Evolutionary conservation across 306 rosid genomes (phyloP).

Genomic region (Cyamopsis tetragonoloba): DNA sequence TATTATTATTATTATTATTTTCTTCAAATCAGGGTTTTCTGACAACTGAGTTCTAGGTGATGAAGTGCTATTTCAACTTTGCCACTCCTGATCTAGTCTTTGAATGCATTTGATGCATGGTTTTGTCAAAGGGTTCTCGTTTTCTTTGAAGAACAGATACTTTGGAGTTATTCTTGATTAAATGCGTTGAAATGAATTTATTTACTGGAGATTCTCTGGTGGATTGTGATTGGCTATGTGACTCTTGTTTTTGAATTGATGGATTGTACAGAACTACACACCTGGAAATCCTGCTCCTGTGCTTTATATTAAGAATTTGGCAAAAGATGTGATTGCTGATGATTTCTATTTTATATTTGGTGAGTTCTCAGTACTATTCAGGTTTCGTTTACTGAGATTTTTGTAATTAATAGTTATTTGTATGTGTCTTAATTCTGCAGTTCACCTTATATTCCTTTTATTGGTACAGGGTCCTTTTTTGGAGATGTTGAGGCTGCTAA

Average conservation of each 20-base stretch:
- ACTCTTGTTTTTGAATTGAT: conserved; percentile 20
- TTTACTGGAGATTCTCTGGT: conserved; percentile 1
- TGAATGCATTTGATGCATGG: not conserved
- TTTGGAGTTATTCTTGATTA: conserved; percentile 4
- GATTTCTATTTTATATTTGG: conserved; percentile 87
- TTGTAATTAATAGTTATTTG: not conserved
- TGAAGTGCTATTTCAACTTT: conserved; percentile 11
- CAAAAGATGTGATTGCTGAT: conserved; percentile 73
- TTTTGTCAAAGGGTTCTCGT: not conserved
- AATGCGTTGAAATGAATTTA: not conserved
- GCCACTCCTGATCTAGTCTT: not conserved
- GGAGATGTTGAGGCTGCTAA: conserved; percentile 69
- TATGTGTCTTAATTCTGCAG: not conserved
- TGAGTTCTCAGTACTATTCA: conserved; percentile 37
- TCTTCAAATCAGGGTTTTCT: not conserved
- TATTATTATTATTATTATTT: too few species aligned
- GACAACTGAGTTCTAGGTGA: not conserved
- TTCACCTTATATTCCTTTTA: not conserved
- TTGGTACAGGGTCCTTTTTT: conserved; percentile 71
- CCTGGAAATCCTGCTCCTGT: conserved; percentile 83
- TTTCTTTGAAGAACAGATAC: not conserved
- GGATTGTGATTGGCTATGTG: not conserved
- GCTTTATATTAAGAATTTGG: conserved; percentile 92
- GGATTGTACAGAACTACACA: conserved; percentile 72
- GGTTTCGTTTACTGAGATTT: not conserved